Evolutionary conservation across 1,284 basidiomycete genomes (phyloP), one percentile per base, ranked within the genome.

Genomic region (Golubevia sp.): DNA sequence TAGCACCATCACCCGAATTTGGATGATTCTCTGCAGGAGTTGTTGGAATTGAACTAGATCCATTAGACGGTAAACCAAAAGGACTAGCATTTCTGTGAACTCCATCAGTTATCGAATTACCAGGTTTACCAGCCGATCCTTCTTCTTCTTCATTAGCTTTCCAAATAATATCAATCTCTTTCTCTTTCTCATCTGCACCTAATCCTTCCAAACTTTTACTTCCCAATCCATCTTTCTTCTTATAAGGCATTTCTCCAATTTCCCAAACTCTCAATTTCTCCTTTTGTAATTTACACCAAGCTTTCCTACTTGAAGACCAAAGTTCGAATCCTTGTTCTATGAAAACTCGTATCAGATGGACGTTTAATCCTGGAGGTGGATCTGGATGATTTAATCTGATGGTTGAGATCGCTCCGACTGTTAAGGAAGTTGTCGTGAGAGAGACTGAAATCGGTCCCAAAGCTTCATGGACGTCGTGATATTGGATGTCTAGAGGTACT

Each of bases 211-310:
- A 13, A 53, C 11, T 11, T 2, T 63, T 69, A 2, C 54, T 49
- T 5, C 57, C 58, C 44, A 71, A 66, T 2, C 64, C 67, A 21
- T 67, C 59, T 61, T 78, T 70, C 60, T 71, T 70, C 66, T 79
- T 79, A 68, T 77, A 77, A 2, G 79, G 76, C 71, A 82, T 75
- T 58, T 64, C 65, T 2, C 80, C 80, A 23, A 72, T 67, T 61
- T 83, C 80, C 74, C 77, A 82, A 11, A 83, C 61, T 6, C 76
- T 67, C 49, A 77, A 63, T 68, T 79, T 83, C 27, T 83, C 79
- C 25, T 63, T 62, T 1, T 79, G 80, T 3, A 76, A 61, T 49
- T 67, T 66, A 59, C 76, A 62, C 79, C 77, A 80, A 23, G 68
- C 71, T 55, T 72, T 72, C 20, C 73, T 66, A 0, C 64, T 49